Evolutionary conservation across 805 yeast species (phyloP).

Genomic region (Candida yuanshanica): DNA sequence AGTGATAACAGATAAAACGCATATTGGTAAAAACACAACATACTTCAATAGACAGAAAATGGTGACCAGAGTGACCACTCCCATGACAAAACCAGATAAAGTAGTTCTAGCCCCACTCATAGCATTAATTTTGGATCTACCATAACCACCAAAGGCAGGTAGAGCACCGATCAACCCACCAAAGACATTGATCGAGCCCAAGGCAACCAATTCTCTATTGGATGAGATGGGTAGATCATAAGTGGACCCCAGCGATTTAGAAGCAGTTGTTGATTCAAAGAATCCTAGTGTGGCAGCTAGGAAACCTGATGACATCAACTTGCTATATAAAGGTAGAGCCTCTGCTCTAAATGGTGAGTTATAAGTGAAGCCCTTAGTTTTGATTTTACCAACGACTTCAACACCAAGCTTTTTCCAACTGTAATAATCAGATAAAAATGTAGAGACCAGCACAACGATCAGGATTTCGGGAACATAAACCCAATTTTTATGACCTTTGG

Average conservation of each 20-base stretch:
- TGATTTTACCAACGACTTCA: slow-evolving; percentile 63
- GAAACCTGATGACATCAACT: slow-evolving; percentile 62
- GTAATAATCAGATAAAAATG: slow-evolving; percentile 48
- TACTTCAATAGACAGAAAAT: slow-evolving; percentile 53
- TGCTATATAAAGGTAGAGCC: slow-evolving; percentile 43
- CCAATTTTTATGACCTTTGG: slow-evolving; percentile 32
- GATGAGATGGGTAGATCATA: slow-evolving; percentile 70
- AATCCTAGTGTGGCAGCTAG: slow-evolving; percentile 83
- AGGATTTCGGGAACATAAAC: slow-evolving; percentile 83
- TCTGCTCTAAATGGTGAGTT: slow-evolving; percentile 51
- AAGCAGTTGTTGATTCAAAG: slow-evolving; percentile 90
- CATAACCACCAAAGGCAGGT: slow-evolving; percentile 96
- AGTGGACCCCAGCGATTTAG: slow-evolving; percentile 75
- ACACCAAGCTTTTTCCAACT: slow-evolving; percentile 55
- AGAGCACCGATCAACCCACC: slow-evolving; percentile 56
- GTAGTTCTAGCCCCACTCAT: slow-evolving; percentile 85
- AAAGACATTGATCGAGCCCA: slow-evolving; percentile 65
- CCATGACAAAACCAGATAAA: slow-evolving; percentile 78
- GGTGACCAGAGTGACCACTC: slow-evolving; percentile 63
- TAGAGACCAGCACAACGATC: slow-evolving; percentile 52
- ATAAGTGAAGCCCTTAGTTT: slow-evolving; percentile 43
- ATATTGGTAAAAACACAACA: slow-evolving; percentile 70
- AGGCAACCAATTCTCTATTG: slow-evolving; percentile 85
- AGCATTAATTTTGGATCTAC: slow-evolving; percentile 84
- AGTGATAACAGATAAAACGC: slow-evolving; percentile 76